Percentiles rank a stretch among this genome's conserved stretches.
Conservation (phyloP, 148 eudicot species). For the Silene uniflora region DNA sequence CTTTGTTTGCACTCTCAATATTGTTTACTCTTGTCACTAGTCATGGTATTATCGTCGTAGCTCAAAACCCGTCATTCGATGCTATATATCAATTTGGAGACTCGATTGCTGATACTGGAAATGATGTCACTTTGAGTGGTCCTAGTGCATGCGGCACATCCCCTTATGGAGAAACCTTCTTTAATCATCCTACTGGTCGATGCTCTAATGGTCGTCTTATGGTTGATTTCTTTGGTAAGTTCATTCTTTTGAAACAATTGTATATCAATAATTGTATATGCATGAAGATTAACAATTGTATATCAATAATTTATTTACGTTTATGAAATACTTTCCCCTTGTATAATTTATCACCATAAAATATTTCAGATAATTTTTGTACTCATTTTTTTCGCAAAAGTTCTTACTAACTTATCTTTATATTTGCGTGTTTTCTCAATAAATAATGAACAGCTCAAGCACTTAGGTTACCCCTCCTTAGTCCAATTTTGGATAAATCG, state of each 20-base stretch:
- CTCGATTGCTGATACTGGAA: slow-evolving; percentile 25
- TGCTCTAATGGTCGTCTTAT: slow-evolving; percentile 28
- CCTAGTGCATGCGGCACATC: not conserved
- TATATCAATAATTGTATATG: too few relatives aligned
- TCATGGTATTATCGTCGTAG: too few relatives aligned
- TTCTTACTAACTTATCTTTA: not conserved
- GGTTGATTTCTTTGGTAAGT: slow-evolving; percentile 25
- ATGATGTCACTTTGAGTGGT: not conserved
- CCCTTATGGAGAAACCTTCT: slow-evolving; percentile 21
- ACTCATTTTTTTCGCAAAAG: not conserved
- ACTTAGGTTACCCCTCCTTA: slow-evolving; percentile 13
- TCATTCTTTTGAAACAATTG: too few relatives aligned
- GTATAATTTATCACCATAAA: too few relatives aligned
- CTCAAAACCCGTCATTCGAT: not conserved
- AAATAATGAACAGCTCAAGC: slow-evolving; percentile 7
- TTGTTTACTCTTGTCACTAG: too few relatives aligned
- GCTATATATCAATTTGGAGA: too few relatives aligned
- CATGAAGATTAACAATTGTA: too few relatives aligned
- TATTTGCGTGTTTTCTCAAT: not conserved
- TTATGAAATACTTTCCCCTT: too few relatives aligned
- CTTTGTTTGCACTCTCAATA: too few relatives aligned
- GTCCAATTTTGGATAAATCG: slow-evolving; percentile 17
- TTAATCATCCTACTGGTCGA: slow-evolving; percentile 25
- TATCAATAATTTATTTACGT: too few relatives aligned
- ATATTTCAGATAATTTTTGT: too few relatives aligned